Conservation (phyloP, 768 basidiomycete species). For the Cantharellus cinnabarinus region DNA sequence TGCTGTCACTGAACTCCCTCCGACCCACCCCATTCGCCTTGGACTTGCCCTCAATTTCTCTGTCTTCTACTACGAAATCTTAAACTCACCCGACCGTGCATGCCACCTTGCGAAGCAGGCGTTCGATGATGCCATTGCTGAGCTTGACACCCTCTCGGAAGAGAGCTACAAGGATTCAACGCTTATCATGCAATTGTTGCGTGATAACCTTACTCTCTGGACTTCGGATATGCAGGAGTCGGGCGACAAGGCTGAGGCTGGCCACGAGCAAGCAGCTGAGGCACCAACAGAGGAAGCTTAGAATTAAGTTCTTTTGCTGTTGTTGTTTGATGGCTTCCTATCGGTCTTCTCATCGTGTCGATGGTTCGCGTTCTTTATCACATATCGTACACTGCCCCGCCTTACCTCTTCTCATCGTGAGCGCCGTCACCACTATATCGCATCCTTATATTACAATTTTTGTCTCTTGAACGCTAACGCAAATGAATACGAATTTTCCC, state of each 20-base stretch:
- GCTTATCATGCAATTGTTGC: conserved; percentile 62
- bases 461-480: too few species aligned
- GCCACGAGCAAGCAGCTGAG: too few species aligned
- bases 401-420: too few species aligned
- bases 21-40: conserved; percentile 69
- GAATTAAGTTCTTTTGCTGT: too few species aligned
- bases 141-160: conserved; percentile 36
- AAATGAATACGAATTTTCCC: too few species aligned
- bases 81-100: conserved; percentile 65
- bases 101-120: conserved; percentile 82
- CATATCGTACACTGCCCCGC: too few species aligned
- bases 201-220: conserved; percentile 77
- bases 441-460: too few species aligned
- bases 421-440: too few species aligned
- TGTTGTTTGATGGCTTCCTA: too few species aligned
- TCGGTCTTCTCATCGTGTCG: too few species aligned
- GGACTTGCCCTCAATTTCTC: conserved; percentile 83
- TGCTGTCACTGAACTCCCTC: conserved; percentile 47
- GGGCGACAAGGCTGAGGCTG: not conserved
- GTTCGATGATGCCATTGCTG: conserved; percentile 72
- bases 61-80: conserved; percentile 84
- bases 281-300: too few species aligned
- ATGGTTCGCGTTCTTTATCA: too few species aligned
- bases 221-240: conserved; percentile 14
- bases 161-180: conserved; percentile 53